Evolutionary conservation across 192 early-diverging fungal species (phyloP), one percentile per base, ranked within the genome.

Genomic region (Mortierella claussenii): DNA sequence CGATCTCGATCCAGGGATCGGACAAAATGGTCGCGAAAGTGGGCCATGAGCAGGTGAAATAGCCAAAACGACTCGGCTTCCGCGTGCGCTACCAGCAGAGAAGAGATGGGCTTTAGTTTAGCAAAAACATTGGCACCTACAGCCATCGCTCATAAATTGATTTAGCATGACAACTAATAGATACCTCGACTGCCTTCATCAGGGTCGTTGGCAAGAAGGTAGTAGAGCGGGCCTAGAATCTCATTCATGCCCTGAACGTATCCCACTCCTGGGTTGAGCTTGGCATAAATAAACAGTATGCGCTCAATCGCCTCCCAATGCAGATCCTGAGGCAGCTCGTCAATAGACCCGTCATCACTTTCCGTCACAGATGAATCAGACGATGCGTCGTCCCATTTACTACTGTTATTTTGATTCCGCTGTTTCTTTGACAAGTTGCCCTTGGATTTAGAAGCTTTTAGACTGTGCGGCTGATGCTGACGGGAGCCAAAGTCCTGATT

Each of bases 221-320:
- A 94, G 71, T 94, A 95, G 21, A 94, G 81, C 1, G 93, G 93
- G 2, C 87, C 93, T 21, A 94, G 73, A 43, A 94, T 79, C 67
- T 94, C 91, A 69, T 94, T 94, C 93, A 95, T 94, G 31, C 93
- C 94, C 71, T 95, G 94, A n/a, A 93, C 89, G 64, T 95, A 95
- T 2, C 90, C 89, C 13, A 91, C 84, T 24, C 94, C 94, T 5
- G 87, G 89, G 64, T 94, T 94, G 44, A 94, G 79, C 55, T 91
- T 90, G 4, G 90, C 89, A 70, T 90, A 92, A 31, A 94, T 89
- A 54, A 89, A 94, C 62, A 95, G 64, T 17, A 95, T 85, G 3
- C 94, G 78, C 67, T 90, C 90, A 57, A 94, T 88, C 0, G 87
- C 91, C 60, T 94, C 91, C 84, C 87, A 93, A 64, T 95, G 93